Conservation (phyloP, 1,284 basidiomycete genomes). For the Ceraceosorus guamensis region DNA sequence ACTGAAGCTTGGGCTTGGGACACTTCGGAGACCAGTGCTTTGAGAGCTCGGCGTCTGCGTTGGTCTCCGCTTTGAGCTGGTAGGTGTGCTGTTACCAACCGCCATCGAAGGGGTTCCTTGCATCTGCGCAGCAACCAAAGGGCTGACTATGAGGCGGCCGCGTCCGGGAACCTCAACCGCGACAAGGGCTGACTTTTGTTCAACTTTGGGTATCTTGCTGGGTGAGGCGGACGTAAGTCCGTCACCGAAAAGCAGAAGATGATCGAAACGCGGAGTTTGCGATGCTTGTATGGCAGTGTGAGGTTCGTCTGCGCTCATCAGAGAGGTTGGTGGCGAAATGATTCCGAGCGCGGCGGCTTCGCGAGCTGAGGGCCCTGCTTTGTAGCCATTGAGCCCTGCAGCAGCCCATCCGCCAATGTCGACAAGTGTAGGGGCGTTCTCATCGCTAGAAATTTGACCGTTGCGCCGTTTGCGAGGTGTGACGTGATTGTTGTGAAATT, state of each 20-base stretch:
- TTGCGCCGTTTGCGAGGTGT: background rate
- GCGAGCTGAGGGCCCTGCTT: conserved; percentile 13
- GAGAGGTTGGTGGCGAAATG: too few species aligned
- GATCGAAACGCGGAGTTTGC: too few species aligned
- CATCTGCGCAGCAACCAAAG: conserved; percentile 22
- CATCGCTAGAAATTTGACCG: background rate
- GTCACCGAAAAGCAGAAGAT: too few species aligned
- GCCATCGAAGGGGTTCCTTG: background rate
- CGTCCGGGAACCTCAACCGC: conserved; percentile 24
- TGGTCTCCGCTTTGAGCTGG: too few species aligned
- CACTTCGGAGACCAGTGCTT: background rate
- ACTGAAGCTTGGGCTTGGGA: conserved; percentile 15
- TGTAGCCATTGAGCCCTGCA: conserved; percentile 24
- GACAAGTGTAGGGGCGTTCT: conserved; percentile 9
- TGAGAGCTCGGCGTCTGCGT: too few species aligned
- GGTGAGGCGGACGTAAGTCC: too few species aligned
- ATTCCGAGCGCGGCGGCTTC: too few species aligned
- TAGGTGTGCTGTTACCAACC: too few species aligned
- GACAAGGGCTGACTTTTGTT: conserved; percentile 8
- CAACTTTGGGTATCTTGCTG: too few species aligned
- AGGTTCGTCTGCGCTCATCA: too few species aligned
- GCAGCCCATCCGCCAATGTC: conserved; percentile 25
- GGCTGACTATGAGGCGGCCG: conserved; percentile 23
- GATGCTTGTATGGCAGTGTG: too few species aligned
- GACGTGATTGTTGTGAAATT: background rate